Evolutionary conservation across 768 basidiomycete genomes (phyloP).

Genomic region (Russula emetica): DNA sequence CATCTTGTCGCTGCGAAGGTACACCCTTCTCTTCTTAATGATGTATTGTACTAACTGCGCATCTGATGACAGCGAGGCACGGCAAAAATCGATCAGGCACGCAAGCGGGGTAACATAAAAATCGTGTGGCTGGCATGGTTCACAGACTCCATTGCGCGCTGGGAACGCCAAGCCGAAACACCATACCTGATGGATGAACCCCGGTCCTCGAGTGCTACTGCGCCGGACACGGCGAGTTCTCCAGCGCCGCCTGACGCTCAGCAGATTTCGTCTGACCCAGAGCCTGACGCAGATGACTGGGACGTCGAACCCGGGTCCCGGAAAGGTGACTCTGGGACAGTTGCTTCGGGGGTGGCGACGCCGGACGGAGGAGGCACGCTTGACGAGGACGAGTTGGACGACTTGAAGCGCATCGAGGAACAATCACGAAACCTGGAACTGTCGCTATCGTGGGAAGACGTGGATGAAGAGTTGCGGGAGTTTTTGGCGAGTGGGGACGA

Average conservation of each 20-base stretch:
- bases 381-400: conserved; percentile 28
- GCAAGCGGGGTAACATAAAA: conserved; percentile 68
- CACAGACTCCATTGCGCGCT: conserved; percentile 82
- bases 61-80: conserved; percentile 63
- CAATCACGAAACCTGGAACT: conserved; percentile 21
- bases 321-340: conserved; percentile 27
- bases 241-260: conserved; percentile 45
- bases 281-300: conserved; percentile 66
- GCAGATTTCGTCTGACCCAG: conserved; percentile 60
- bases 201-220: conserved; percentile 31
- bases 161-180: conserved; percentile 75
- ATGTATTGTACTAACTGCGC: conserved; percentile 10
- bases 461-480: conserved; percentile 24
- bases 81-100: conserved; percentile 83
- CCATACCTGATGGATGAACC: conserved; percentile 70
- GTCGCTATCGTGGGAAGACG: conserved; percentile 25
- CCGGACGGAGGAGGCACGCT: conserved; percentile 15
- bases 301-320: conserved; percentile 41
- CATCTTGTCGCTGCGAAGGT: conserved; percentile 93
- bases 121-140: conserved; percentile 92
- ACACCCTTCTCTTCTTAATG: conserved; percentile 24
- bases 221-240: conserved; percentile 39
- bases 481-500: conserved; percentile 30
- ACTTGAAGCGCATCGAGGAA: conserved; percentile 22
- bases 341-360: conserved; percentile 20